phyloP scores from a whole-genome alignment of 2,329 filamentous ascomycete genomes.

The Hypoxylon sp. region DNA sequence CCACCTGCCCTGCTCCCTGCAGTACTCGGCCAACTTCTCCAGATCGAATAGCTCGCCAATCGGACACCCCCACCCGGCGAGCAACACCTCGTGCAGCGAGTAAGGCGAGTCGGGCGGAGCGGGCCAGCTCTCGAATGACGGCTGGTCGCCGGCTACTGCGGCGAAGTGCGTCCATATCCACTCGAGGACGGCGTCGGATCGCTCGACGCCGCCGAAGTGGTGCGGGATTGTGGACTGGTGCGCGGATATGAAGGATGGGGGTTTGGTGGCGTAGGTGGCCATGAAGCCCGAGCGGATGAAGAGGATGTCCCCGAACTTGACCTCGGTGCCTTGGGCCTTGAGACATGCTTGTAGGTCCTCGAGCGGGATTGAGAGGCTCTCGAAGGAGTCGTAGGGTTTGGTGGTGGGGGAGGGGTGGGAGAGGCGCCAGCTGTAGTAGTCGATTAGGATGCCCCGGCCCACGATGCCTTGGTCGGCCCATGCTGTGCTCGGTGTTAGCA shows the following conservation, averaged over 20 bases:
- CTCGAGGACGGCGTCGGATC: constrained; percentile 60
- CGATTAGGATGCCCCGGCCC: constrained; percentile 68
- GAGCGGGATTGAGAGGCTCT: constrained; percentile 56
- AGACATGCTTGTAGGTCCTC: constrained; percentile 61
- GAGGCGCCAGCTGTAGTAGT: constrained; percentile 65
- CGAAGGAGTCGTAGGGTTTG: constrained; percentile 55
- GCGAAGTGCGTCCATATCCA: constrained; percentile 60
- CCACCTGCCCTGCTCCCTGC: constrained; percentile 57
- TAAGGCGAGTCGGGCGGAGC: constrained; percentile 21
- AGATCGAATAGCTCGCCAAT: constrained; percentile 67
- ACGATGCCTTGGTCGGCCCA: constrained; percentile 70
- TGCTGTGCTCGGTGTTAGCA: constrained; percentile 50
- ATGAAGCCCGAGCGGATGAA: constrained; percentile 60
- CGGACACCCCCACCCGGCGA: constrained; percentile 65
- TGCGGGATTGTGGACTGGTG: constrained; percentile 57
- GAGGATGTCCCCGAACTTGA: constrained; percentile 68
- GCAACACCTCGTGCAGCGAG: constrained; percentile 62
- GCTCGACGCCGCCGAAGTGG: constrained; percentile 64
- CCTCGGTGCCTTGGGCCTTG: constrained; percentile 62
- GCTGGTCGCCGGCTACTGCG: constrained; percentile 62
- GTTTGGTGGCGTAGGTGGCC: constrained; percentile 57
- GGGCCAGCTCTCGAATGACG: constrained; percentile 60
- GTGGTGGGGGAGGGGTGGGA: constrained; percentile 54
- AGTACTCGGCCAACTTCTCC: constrained; percentile 61
- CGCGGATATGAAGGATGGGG: constrained; percentile 56